These are phyloP conservation scores for Chloropicon primus DNA, from an alignment of 139 green algal species.

Conservation along the genomic window DNA sequence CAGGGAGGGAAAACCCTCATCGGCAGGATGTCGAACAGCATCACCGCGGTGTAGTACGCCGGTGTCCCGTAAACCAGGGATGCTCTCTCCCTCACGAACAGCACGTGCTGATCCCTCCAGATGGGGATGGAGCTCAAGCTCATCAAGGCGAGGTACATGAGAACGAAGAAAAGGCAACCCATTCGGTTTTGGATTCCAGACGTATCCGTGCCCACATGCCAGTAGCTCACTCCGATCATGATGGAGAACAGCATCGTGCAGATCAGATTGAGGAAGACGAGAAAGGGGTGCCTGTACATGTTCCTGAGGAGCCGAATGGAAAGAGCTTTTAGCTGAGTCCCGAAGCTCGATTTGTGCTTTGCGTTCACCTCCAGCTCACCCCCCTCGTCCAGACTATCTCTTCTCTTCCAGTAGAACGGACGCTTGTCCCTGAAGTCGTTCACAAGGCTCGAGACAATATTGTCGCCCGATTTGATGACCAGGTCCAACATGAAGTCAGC, in stretches of 20 bases:
- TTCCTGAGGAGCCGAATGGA: neutral
- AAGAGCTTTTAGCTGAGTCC: neutral
- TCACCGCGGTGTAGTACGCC: constrained; percentile 26
- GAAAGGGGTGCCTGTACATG: constrained; percentile 41
- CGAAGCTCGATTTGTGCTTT: neutral
- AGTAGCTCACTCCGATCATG: constrained; percentile 39
- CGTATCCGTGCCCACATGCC: constrained; percentile 27
- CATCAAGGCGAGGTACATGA: constrained; percentile 57
- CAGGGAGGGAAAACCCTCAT: constrained; percentile 45
- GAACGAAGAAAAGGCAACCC: constrained; percentile 50
- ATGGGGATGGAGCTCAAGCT: constrained; percentile 50
- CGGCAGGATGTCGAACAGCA: constrained; percentile 53
- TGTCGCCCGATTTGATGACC: constrained; percentile 31
- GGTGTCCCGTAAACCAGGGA: constrained; percentile 27
- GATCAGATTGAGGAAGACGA: constrained; percentile 38
- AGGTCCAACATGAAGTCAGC: constrained; percentile 29
- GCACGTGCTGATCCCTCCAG: constrained; percentile 48
- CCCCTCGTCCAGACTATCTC: neutral
- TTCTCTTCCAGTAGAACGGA: neutral
- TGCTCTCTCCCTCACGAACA: constrained; percentile 42
- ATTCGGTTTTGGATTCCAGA: constrained; percentile 25
- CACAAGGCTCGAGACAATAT: neutral
- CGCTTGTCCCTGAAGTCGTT: neutral
- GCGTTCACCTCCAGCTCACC: neutral
- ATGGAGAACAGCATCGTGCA: constrained; percentile 35